phyloP scores from a whole-genome alignment of 139 green algal genomes.

The Closterium sp. region DNA sequence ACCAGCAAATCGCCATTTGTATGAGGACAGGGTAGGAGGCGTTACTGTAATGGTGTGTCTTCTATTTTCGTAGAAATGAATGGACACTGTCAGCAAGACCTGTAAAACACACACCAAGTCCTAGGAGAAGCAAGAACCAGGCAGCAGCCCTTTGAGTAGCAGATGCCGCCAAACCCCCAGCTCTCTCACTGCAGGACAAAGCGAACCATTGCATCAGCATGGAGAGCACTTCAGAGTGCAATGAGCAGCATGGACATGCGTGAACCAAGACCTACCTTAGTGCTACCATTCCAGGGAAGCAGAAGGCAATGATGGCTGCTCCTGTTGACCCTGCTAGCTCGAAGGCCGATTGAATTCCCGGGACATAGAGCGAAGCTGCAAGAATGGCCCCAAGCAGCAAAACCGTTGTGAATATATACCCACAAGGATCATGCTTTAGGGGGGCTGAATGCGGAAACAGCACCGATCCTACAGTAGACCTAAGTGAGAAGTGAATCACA shows the following conservation, averaged over 20 bases:
- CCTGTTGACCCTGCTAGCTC: conserved; percentile 7
- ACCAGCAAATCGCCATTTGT: too few species aligned
- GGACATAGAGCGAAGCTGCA: conserved; percentile 5
- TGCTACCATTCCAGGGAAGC: conserved; percentile 23
- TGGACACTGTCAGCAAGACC: neutral
- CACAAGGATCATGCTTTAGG: neutral
- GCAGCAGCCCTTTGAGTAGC: neutral
- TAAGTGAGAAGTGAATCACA: conserved; percentile 43
- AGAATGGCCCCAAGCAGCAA: neutral
- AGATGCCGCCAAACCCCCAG: neutral
- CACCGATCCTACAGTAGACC: neutral
- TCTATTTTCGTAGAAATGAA: neutral
- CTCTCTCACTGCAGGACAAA: neutral
- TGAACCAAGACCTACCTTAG: neutral
- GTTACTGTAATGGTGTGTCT: too few species aligned
- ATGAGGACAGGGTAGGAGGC: too few species aligned
- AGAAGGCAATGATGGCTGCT: conserved; percentile 11
- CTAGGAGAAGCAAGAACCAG: neutral
- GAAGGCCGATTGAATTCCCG: conserved; percentile 23
- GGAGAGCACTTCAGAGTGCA: too few species aligned
- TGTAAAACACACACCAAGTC: neutral
- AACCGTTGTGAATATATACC: neutral
- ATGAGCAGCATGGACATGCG: neutral
- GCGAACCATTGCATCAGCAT: neutral
- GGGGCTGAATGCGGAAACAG: conserved; percentile 2